Percentiles rank a stretch among this genome's conserved stretches.
phyloP scores from a whole-genome alignment of 495 filamentous ascomycete species.

The Cercophora samala region DNA sequence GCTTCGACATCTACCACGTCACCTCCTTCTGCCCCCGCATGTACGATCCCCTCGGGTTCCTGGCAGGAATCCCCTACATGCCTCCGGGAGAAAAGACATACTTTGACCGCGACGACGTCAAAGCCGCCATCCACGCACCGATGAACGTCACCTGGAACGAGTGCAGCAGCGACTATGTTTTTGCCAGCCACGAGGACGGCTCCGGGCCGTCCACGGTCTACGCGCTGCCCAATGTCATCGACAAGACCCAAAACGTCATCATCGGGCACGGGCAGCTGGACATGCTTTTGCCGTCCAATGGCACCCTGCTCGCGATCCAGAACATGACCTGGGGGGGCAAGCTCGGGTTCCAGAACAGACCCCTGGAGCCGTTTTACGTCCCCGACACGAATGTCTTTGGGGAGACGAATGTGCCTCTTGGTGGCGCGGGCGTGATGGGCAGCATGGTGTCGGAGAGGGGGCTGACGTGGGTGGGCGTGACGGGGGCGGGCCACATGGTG shows the following conservation, averaged over 20 bases:
- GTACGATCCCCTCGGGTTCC: slow-evolving; percentile 64
- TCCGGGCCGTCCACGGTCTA: slow-evolving; percentile 48
- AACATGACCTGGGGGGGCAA: slow-evolving; percentile 81
- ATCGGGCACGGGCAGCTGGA: slow-evolving; percentile 64
- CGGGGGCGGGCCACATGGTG: slow-evolving; percentile 61
- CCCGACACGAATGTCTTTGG: slow-evolving; percentile 53
- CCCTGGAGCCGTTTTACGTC: slow-evolving; percentile 59
- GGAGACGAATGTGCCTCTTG: slow-evolving; percentile 32
- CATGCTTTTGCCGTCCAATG: slow-evolving; percentile 59
- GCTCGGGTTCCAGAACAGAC: slow-evolving; percentile 62
- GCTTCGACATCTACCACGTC: slow-evolving; percentile 77
- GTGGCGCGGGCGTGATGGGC: slow-evolving; percentile 58
- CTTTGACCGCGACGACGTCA: slow-evolving; percentile 76
- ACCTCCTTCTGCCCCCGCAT: slow-evolving; percentile 69
- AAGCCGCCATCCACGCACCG: slow-evolving; percentile 69
- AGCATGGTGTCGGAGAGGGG: slow-evolving; percentile 63
- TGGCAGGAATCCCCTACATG: slow-evolving; percentile 50
- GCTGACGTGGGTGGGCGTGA: slow-evolving; percentile 61
- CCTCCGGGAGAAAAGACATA: slow-evolving; percentile 60
- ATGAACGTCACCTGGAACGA: slow-evolving; percentile 53
- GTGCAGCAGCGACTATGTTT: slow-evolving; percentile 53
- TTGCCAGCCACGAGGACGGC: slow-evolving; percentile 47
- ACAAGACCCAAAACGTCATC: slow-evolving; percentile 64
- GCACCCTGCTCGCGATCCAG: slow-evolving; percentile 68
- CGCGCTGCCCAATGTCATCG: slow-evolving; percentile 68